Evolutionary conservation across 2,329 filamentous ascomycete genomes (phyloP).

Genomic region (Penicillium griseofulvum): DNA sequence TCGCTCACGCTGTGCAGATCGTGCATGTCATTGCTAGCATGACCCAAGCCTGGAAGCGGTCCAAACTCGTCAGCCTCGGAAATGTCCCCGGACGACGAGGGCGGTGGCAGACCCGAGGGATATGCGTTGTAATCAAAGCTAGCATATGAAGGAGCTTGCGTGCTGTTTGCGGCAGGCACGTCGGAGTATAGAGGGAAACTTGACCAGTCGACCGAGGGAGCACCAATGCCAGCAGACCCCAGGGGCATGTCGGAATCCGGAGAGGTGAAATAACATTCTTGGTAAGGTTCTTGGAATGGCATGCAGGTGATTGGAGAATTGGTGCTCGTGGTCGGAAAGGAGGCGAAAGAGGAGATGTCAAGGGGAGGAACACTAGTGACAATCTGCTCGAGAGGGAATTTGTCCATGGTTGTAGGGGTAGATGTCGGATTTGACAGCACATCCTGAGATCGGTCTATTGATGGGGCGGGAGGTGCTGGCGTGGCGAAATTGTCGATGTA

Average conservation of each 20-base stretch:
- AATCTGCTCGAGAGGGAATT: constrained; percentile 33
- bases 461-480: constrained; percentile 16
- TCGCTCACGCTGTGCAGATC: constrained; percentile 44
- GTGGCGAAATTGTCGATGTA: constrained; percentile 31
- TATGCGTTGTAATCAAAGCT: constrained; percentile 47
- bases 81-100: constrained; percentile 50
- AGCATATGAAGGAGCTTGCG: constrained; percentile 47
- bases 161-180: constrained; percentile 39
- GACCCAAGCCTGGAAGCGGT: constrained; percentile 31
- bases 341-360: constrained; percentile 39
- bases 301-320: constrained; percentile 34
- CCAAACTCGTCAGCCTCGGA: constrained; percentile 49
- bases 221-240: constrained; percentile 39
- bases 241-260: constrained; percentile 44
- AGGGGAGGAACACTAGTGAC: constrained; percentile 36
- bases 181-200: constrained; percentile 46
- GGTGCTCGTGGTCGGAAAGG: constrained; percentile 34
- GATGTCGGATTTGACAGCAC: constrained; percentile 23
- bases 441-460: constrained; percentile 26
- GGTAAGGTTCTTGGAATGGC: constrained; percentile 40
- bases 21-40: constrained; percentile 32
- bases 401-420: constrained; percentile 26
- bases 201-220: constrained; percentile 50
- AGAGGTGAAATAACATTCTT: constrained; percentile 43
- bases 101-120: constrained; percentile 39